These are phyloP conservation scores for Suillus subaureus DNA, from an alignment of 768 basidiomycete species.

Conservation along the genomic window DNA sequence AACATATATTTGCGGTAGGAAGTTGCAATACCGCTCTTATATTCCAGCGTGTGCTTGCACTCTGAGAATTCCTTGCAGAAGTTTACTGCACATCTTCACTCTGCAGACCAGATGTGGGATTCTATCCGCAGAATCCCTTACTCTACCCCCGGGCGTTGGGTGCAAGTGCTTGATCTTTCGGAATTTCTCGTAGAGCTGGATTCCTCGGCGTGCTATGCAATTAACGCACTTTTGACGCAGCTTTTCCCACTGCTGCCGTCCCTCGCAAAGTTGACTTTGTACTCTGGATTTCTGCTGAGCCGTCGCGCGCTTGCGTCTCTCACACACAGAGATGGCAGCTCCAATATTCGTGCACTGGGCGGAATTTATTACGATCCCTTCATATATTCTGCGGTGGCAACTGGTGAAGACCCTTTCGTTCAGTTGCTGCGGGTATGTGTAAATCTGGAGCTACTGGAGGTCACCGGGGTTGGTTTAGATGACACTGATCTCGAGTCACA, in stretches of 20 bases:
- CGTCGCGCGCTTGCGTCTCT: constrained; percentile 57
- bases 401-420: constrained; percentile 57
- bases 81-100: constrained; percentile 58
- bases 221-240: constrained; percentile 65
- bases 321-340: constrained; percentile 50
- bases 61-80: constrained; percentile 49
- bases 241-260: constrained; percentile 73
- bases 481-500: constrained; percentile 48
- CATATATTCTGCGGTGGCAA: constrained; percentile 24
- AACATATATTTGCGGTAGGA: constrained; percentile 45
- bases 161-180: constrained; percentile 75
- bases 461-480: constrained; percentile 62
- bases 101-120: constrained; percentile 82
- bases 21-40: constrained; percentile 66
- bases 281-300: constrained; percentile 61
- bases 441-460: constrained; percentile 63
- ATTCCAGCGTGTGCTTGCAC: constrained; percentile 51
- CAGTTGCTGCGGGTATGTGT: constrained; percentile 55
- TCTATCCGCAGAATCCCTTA: constrained; percentile 85
- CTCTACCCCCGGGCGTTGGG: constrained; percentile 88
- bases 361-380: constrained; percentile 56
- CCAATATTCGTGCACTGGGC: constrained; percentile 50
- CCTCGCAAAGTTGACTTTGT: constrained; percentile 53
- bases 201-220: constrained; percentile 46
- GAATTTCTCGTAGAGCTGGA: constrained; percentile 45